Percentiles rank a stretch among this genome's conserved stretches.
Conservation (phyloP, 306 rosid genomes). For the Quercus engelmannii region DNA sequence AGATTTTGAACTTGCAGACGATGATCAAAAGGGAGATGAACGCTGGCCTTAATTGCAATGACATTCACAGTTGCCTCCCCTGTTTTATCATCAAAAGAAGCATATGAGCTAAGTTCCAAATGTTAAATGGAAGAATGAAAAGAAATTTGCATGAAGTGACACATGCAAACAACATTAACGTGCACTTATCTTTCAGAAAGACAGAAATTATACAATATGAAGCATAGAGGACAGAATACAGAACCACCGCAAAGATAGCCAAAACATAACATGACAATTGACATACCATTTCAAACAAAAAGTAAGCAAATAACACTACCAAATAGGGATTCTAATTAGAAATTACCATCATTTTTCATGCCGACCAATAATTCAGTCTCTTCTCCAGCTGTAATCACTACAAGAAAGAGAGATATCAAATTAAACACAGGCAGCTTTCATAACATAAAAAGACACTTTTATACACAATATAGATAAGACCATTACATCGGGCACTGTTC, state of each 20-base stretch:
- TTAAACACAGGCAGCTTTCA: not conserved
- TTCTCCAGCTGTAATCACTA: constrained; percentile 85
- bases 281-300: constrained; percentile 1
- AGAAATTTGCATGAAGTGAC: not conserved
- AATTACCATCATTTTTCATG: constrained; percentile 81
- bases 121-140: not conserved
- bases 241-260: not conserved
- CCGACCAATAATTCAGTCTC: constrained; percentile 83
- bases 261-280: not conserved
- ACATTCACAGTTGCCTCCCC: constrained; percentile 74
- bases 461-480: not conserved
- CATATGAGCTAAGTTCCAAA: constrained; percentile 18
- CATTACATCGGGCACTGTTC: constrained; percentile 66
- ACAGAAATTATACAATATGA: not conserved
- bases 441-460: not conserved
- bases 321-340: constrained; percentile 36
- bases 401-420: constrained; percentile 28
- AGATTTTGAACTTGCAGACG: constrained; percentile 79
- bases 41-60: constrained; percentile 77
- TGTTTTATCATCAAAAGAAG: constrained; percentile 43
- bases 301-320: not conserved
- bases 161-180: not conserved
- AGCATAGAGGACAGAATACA: not conserved
- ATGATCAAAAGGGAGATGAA: constrained; percentile 85
- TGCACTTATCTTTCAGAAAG: not conserved